phyloP scores from a whole-genome alignment of 441 rosid genomes.

The Manihot esculenta region DNA sequence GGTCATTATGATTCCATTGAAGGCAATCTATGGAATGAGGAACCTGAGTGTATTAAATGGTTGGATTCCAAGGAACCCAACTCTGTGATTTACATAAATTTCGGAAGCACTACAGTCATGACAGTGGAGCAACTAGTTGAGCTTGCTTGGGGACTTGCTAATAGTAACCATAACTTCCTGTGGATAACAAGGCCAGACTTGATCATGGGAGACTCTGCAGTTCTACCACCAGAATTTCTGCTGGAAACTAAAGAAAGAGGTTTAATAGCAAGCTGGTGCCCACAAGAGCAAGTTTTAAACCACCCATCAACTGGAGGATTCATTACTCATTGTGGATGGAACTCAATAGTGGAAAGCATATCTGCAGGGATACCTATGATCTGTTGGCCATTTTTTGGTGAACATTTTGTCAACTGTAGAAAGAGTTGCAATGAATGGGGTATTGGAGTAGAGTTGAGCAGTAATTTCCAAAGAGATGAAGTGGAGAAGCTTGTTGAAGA shows the following conservation, averaged over 20 bases:
- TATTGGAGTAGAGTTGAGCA: slow-evolving; percentile 46
- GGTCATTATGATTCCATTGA: slow-evolving; percentile 22
- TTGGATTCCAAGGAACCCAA: slow-evolving; percentile 38
- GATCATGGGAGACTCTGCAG: slow-evolving; percentile 39
- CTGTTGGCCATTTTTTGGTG: slow-evolving; percentile 62
- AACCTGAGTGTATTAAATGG: slow-evolving; percentile 44
- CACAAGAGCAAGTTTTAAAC: slow-evolving; percentile 45
- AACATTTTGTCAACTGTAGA: slow-evolving; percentile 51
- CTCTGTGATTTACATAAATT: slow-evolving; percentile 48
- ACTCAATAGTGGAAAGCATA: slow-evolving; percentile 47
- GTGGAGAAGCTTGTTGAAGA: slow-evolving; percentile 47
- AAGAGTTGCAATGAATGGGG: slow-evolving; percentile 52
- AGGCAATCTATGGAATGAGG: slow-evolving; percentile 50
- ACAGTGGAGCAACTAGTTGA: slow-evolving; percentile 38
- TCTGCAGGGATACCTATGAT: slow-evolving; percentile 48
- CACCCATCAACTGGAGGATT: slow-evolving; percentile 50
- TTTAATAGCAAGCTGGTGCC: slow-evolving; percentile 43
- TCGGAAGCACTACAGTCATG: slow-evolving; percentile 49
- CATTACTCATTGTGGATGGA: slow-evolving; percentile 60
- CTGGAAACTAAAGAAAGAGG: slow-evolving; percentile 43
- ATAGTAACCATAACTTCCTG: slow-evolving; percentile 41
- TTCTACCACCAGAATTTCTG: slow-evolving; percentile 42
- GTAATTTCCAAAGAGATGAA: slow-evolving; percentile 38
- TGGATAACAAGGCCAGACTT: slow-evolving; percentile 52
- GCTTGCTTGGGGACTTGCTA: slow-evolving; percentile 56